Percentiles rank a stretch among this genome's conserved stretches.
phyloP scores from a whole-genome alignment of 1,284 basidiomycete genomes.

The Blastosporella zonata region DNA sequence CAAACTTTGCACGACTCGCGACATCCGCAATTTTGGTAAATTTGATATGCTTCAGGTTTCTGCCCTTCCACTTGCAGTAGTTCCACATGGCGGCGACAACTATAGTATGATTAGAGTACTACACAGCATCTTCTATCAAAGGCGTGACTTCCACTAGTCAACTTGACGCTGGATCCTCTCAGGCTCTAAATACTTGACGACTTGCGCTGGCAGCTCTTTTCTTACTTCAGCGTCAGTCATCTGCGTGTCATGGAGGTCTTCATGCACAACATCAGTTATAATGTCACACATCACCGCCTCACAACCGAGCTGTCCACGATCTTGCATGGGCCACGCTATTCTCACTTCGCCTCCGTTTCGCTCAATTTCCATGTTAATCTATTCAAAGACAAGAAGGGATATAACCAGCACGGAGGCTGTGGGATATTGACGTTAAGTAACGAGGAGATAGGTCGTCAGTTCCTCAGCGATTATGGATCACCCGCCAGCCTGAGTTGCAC shows the following conservation, averaged over 20 bases:
- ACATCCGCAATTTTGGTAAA: background rate
- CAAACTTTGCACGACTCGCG: background rate
- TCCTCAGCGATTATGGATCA: constrained; percentile 42
- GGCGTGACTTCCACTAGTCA: background rate
- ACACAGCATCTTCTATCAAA: background rate
- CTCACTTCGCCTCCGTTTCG: constrained; percentile 26
- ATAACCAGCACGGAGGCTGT: constrained; percentile 32
- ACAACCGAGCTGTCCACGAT: constrained; percentile 37
- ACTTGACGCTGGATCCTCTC: background rate
- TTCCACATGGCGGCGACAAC: background rate
- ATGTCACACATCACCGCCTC: constrained; percentile 33
- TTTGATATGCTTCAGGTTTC: background rate
- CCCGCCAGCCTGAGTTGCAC: constrained; percentile 18
- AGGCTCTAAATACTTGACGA: background rate
- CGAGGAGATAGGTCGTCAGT: constrained; percentile 34
- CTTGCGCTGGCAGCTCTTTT: background rate
- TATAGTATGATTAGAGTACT: background rate
- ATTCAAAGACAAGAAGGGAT: constrained; percentile 32
- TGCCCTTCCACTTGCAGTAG: background rate
- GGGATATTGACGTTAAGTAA: constrained; percentile 51
- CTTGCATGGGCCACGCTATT: constrained; percentile 43
- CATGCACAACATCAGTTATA: constrained; percentile 36
- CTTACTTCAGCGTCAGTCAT: background rate
- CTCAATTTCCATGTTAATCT: constrained; percentile 52
- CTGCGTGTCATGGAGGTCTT: constrained; percentile 34